Base-by-base conservation (phyloP, 768 basidiomycete genomes). In the Podaxis sp. region DNA sequence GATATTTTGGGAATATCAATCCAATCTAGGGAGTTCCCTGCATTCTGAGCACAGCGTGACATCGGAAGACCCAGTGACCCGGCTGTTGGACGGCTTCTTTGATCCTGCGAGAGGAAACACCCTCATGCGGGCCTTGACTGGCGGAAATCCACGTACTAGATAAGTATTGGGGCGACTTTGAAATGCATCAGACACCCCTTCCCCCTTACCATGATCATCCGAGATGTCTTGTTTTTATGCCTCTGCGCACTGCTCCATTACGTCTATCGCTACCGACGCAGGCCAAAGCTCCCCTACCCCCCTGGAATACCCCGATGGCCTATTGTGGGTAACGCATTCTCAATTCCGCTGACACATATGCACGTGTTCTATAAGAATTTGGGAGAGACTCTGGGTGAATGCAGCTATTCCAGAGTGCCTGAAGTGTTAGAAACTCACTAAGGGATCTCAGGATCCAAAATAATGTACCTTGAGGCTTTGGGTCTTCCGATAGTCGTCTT, bases 231-330 rank as follows among this genome's bases (percentile, higher is more conserved):
- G 25, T 6, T 50, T 19, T 17, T 50, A 24, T 50, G 49, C 49
- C 8, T 27, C 2, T 50, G 49, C 25, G 22, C 12, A 8, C 9
- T 50, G 7, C 12, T 7, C 9, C 25, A 50, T 22, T 11, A 7
- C 9, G n/a, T 53, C n/a, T 59, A 59, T 43, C 58, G 58, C 12
- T 40, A 29, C 8, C 58, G 36, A 17, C 49, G 50, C 9, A 38
- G 37, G 25, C 2, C 47, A 17, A 13, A 22, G 24, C 15, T 52
- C 8, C 36, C 51, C 29, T 41, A 15, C 5, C 58, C 58, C 15
- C 65, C 65, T 24, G 65, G 65, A 2, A 59, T 58, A 15, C 15
- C 19, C 3, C 56, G 59, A 36, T 60, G 63, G 36, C 65, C 65
- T 4, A 17, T 66, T 25, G 51, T 64, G 36, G 65, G 65, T 3